phyloP scores from a whole-genome alignment of 2,329 filamentous ascomycete genomes.

The Fusarium oligoseptatum region DNA sequence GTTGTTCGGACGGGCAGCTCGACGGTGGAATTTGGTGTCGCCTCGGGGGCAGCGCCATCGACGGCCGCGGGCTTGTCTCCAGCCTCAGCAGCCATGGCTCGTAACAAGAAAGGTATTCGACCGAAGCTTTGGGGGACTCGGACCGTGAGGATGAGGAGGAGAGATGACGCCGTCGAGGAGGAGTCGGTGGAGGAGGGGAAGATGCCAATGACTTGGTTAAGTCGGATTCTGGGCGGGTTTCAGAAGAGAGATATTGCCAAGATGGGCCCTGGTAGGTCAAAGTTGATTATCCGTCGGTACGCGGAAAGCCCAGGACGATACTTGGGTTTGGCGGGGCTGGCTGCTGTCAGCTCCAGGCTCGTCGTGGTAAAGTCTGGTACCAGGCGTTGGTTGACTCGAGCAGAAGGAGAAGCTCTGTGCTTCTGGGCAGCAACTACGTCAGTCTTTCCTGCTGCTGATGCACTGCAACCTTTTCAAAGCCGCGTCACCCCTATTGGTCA shows the following conservation, averaged over 20 bases:
- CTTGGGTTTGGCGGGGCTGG: constrained; percentile 41
- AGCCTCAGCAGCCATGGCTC: constrained; percentile 48
- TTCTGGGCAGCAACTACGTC: constrained; percentile 30
- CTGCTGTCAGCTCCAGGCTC: constrained; percentile 32
- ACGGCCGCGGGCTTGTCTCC: constrained; percentile 43
- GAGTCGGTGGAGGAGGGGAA: not conserved
- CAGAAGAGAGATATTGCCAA: constrained; percentile 19
- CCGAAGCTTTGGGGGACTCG: constrained; percentile 8
- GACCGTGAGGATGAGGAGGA: not conserved
- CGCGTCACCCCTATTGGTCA: not conserved
- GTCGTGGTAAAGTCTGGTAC: constrained; percentile 4
- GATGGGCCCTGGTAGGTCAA: constrained; percentile 7
- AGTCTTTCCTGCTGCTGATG: constrained; percentile 11
- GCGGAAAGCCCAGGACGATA: constrained; percentile 2
- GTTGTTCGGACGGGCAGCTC: constrained; percentile 50
- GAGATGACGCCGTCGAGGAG: constrained; percentile 3
- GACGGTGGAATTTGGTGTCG: constrained; percentile 25
- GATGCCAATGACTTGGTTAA: constrained; percentile 28
- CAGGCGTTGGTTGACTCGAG: not conserved
- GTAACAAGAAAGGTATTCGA: constrained; percentile 19
- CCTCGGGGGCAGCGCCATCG: constrained; percentile 30
- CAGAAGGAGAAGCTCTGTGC: constrained; percentile 1
- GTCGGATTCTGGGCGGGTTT: constrained; percentile 22
- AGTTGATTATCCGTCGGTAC: constrained; percentile 6
- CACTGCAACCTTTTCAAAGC: constrained; percentile 1